phyloP scores from a whole-genome alignment of 2,329 filamentous ascomycete genomes.

The Septoria petroselini region DNA sequence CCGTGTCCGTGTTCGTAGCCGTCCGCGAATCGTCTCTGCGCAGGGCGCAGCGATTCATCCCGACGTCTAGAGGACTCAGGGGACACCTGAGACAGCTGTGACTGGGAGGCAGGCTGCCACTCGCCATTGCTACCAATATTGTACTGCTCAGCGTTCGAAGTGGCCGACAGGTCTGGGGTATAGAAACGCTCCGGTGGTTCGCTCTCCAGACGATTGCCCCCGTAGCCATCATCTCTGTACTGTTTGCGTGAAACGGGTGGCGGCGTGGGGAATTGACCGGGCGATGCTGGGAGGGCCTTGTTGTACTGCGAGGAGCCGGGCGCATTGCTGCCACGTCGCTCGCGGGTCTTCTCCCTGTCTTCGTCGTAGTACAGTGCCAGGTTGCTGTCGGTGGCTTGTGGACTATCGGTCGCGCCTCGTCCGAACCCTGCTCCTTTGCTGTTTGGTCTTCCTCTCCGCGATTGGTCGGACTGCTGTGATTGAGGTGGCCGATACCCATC shows the following conservation, averaged over 20 bases:
- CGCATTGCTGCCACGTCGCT: constrained; percentile 22
- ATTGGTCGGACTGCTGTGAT: constrained; percentile 28
- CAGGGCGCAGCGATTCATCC: constrained; percentile 59
- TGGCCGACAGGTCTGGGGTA: constrained; percentile 28
- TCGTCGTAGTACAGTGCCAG: constrained; percentile 46
- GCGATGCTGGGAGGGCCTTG: constrained; percentile 32
- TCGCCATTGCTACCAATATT: constrained; percentile 33
- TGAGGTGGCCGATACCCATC: constrained; percentile 27
- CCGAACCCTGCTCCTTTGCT: constrained; percentile 46
- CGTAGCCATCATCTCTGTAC: constrained; percentile 36
- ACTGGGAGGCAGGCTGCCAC: constrained; percentile 33
- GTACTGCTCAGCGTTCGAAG: constrained; percentile 31
- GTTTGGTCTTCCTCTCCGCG: constrained; percentile 35
- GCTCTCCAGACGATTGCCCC: constrained; percentile 24
- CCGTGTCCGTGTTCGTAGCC: constrained; percentile 78
- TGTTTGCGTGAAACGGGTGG: constrained; percentile 33
- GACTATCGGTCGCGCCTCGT: constrained; percentile 43
- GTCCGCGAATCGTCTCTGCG: constrained; percentile 80
- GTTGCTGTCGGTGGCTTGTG: constrained; percentile 46
- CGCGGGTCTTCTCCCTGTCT: constrained; percentile 29
- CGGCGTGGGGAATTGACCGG: constrained; percentile 17
- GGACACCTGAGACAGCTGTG: constrained; percentile 38
- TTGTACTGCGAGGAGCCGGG: constrained; percentile 26
- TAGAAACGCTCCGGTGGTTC: constrained; percentile 36
- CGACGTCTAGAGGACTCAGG: constrained; percentile 38